Evolutionary conservation across 1,284 basidiomycete genomes (phyloP), one percentile per base, ranked within the genome.

Genomic region (Cryptococcus hybrid): DNA sequence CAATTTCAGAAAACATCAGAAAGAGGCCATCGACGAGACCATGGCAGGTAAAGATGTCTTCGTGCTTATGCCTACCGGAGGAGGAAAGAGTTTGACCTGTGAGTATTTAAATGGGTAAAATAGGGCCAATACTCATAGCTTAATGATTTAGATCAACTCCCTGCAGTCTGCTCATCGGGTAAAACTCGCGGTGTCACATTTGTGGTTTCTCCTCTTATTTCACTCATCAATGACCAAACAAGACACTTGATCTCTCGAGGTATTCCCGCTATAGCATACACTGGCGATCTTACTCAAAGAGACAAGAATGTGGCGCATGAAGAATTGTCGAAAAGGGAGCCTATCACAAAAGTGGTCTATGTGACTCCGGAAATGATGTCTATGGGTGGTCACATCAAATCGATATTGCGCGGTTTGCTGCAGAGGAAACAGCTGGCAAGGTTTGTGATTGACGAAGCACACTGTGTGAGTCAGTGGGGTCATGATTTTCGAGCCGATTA

Each of bases 361-460:
- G 83, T 95, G n/a, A 97, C 95, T 0, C 95, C 96, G 0, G 96
- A 99, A 77, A 89, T 89, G 77, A 78, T 95, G 55, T 83, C 84
- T 42, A 84, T 85, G 66, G 89, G 85, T 51, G 77, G 78, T 0
- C 69, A 73, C n/a, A 83, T 90, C 59, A 82, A 80, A 64, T 75
- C 73, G 7, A 82, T 88, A 18, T 75, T 97, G 18, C 65, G 75
- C 12, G 75, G 79, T 38, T 80, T 98, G 3, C 82, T 90, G 66
- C 65, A 76, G 1, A 72, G 79, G 11, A 79, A 82, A 3, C 78
- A 83, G 57, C 76, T 99, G 36, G 92, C 92, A 5, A 83, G 95
- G 34, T 96, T 99, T 71, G 92, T 97, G 0, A 84, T 98, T 54
- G 96, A 99, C 71, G 95, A 99, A 71, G 95, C 93, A 1, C 96